Conservation (phyloP, 2,329 filamentous ascomycete species). For the Drechslerella coelobrocha region DNA sequence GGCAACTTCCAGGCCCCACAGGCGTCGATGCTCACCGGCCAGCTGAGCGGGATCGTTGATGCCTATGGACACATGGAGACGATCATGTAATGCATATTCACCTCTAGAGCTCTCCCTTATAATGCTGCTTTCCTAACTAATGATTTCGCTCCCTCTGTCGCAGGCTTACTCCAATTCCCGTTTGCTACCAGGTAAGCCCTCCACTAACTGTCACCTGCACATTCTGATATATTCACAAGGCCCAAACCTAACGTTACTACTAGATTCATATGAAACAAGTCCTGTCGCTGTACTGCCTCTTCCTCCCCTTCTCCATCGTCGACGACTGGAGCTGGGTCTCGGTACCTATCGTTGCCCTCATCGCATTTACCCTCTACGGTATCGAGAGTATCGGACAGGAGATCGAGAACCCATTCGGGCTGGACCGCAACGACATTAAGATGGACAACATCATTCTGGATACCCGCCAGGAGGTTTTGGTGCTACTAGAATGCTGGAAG, state of each 20-base stretch:
- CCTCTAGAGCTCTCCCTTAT: not conserved
- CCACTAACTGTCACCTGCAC: not conserved
- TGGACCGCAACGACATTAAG: conserved; percentile 71
- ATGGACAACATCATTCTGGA: conserved; percentile 71
- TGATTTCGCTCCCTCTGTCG: not conserved
- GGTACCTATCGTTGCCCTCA: conserved; percentile 66
- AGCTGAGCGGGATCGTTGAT: conserved; percentile 66
- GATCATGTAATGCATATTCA: conserved; percentile 60
- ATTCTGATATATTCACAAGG: not conserved
- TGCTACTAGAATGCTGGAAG: conserved; percentile 66
- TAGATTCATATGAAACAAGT: conserved; percentile 71
- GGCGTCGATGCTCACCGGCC: conserved; percentile 67
- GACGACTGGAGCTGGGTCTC: conserved; percentile 69
- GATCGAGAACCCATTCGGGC: conserved; percentile 71
- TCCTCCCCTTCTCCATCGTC: conserved; percentile 70
- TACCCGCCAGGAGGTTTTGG: conserved; percentile 65
- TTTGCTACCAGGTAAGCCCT: conserved; percentile 63
- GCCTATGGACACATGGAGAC: conserved; percentile 71
- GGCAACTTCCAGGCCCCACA: conserved; percentile 69
- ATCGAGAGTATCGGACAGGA: conserved; percentile 65
- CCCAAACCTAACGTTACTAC: not conserved
- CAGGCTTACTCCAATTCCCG: conserved; percentile 66
- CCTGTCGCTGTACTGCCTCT: conserved; percentile 66
- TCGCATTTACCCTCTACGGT: conserved; percentile 68
- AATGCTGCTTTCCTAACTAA: not conserved